Evolutionary conservation across 148 eudicot genomes (phyloP), one percentile per base, ranked within the genome.

Genomic region (Fagopyrum tataricum): DNA sequence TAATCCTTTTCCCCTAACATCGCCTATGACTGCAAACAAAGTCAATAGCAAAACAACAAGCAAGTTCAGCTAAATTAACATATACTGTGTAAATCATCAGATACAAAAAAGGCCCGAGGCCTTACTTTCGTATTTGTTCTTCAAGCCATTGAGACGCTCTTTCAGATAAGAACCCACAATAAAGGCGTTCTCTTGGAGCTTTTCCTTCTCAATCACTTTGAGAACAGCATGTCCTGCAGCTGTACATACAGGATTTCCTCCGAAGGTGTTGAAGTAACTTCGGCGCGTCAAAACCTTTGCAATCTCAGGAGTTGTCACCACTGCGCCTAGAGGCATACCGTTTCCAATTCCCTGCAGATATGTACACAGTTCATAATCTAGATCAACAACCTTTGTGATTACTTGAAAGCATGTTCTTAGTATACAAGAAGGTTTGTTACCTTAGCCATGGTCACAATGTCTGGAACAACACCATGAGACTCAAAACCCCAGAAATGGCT

Each of bases 361-460:
- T 26, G 24, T 9, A 44, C 44, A 48, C 61, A 52, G 11, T 53
- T 48, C 40, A 52, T 44, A 2, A 40, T 26, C 4, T 10, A 11
- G 66, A 15, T 24, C 11, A 20, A 20, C 9, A 55, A 31, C 37
- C 37, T 31, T 31, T 0, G 37, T 31, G 37, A 31, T 31, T 31
- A 1, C 37, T 31, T 31, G 37, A 31, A 31, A 31, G 0, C 37
- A 3, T 31, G 37, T 31, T 31, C 37, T 1, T 31, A 31, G 37
- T 31, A 31, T 1, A 31, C 37, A 0, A 31, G 0, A 31, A 31
- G 37, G 1, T 31, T 31, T 31, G 31, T 31, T 41, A 96, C 99
- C 96, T 96, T 96, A 42, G 99, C 99, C 97, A 96, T 92, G 13
- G 97, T 96, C 44, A 96, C 99, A 24, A 96, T 96, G 75, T 96